These are phyloP conservation scores for Pythium angustatum DNA, from an alignment of 352 stramenopile genomes.

Conservation along the genomic window DNA sequence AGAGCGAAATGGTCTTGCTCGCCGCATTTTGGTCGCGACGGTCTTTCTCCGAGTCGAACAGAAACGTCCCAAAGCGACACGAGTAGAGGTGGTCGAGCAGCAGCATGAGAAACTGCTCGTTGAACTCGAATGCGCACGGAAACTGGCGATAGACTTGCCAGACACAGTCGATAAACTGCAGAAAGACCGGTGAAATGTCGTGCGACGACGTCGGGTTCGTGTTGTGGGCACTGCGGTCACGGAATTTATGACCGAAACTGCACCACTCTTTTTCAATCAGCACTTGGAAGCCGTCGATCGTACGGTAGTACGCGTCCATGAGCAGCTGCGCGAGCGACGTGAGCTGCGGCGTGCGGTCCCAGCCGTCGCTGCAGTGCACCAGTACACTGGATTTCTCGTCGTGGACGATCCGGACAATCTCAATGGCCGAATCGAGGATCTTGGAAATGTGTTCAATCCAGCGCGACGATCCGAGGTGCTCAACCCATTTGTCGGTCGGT, in stretches of 20 bases:
- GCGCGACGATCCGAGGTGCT: constrained; percentile 67
- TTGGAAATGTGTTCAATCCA: constrained; percentile 81
- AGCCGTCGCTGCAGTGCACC: constrained; percentile 98
- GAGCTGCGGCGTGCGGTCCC: constrained; percentile 98
- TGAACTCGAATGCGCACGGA: constrained; percentile 85
- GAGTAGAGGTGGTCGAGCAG: constrained; percentile 83
- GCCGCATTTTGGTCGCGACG: constrained; percentile 52
- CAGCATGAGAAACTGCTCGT: constrained; percentile 79
- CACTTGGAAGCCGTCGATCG: constrained; percentile 78
- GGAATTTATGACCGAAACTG: constrained; percentile 89
- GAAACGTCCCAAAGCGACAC: constrained; percentile 91
- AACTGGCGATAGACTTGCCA: constrained; percentile 81
- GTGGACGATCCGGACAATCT: constrained; percentile 82
- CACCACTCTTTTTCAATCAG: constrained; percentile 92
- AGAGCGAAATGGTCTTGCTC: constrained; percentile 68
- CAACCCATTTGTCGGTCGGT: constrained; percentile 78
- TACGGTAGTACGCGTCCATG: constrained; percentile 91
- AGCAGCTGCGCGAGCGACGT: constrained; percentile 81
- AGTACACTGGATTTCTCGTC: constrained; percentile 92
- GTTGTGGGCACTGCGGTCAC: constrained; percentile 66
- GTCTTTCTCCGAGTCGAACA: constrained; percentile 94
- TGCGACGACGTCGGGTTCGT: constrained; percentile 73
- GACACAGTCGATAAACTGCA: constrained; percentile 90
- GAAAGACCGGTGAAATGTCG: constrained; percentile 97
- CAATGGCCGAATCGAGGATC: constrained; percentile 79